Evolutionary conservation across 139 green algal species (phyloP).

Genomic region (Eudorina sp.): DNA sequence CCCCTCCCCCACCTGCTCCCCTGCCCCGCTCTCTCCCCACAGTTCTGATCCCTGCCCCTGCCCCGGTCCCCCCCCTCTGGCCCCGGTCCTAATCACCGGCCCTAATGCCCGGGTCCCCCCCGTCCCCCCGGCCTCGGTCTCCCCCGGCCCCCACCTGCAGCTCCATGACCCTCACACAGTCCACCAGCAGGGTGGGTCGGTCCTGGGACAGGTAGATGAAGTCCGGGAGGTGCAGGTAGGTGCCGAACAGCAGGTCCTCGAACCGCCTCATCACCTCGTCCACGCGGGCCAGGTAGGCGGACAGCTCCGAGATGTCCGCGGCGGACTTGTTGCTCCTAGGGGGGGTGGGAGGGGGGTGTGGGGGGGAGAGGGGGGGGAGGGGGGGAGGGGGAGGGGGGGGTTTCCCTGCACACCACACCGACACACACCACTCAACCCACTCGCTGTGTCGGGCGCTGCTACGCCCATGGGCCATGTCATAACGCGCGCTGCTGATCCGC

Average conservation of each 20-base stretch:
- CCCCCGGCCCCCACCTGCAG: constrained; percentile 78
- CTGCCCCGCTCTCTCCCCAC: constrained; percentile 12
- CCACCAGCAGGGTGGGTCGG: constrained; percentile 82
- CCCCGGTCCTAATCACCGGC: no score
- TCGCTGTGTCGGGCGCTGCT: no score
- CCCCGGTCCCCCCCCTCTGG: no score
- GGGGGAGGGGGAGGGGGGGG: neutral
- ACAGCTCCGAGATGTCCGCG: constrained; percentile 13
- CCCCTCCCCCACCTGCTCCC: neutral
- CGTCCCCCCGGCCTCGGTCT: no score
- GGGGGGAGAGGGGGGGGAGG: neutral
- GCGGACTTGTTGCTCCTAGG: constrained; percentile 30
- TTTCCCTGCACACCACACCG: neutral
- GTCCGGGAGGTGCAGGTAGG: constrained; percentile 61
- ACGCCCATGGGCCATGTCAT: no score
- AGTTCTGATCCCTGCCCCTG: no score
- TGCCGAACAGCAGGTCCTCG: constrained; percentile 81
- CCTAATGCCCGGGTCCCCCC: no score
- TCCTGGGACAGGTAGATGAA: constrained; percentile 70
- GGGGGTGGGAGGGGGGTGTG: no score
- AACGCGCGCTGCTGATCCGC: no score
- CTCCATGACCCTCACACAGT: constrained; percentile 83
- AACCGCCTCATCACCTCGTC: constrained; percentile 70
- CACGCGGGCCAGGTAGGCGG: constrained; percentile 62
- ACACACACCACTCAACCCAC: no score